phyloP scores from a whole-genome alignment of 805 yeast species.

The Candida nemodendra region DNA sequence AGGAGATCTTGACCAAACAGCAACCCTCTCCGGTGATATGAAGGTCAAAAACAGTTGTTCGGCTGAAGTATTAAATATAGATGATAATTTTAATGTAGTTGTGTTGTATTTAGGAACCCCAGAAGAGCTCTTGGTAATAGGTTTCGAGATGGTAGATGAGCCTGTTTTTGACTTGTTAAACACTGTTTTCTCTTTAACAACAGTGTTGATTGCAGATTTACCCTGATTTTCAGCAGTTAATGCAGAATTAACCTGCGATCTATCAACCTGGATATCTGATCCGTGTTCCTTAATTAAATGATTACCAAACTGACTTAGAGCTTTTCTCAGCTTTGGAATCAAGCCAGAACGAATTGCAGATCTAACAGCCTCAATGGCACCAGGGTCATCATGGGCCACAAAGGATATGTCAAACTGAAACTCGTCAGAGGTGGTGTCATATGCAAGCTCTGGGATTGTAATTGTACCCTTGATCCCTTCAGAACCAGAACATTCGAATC shows the following conservation, averaged over 20 bases:
- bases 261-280: conserved; percentile 82
- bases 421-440: conserved; percentile 84
- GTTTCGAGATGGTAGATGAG: conserved; percentile 10
- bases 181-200: conserved; percentile 29
- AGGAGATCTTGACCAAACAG: conserved; percentile 87
- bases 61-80: conserved; percentile 83
- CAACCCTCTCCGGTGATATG: conserved; percentile 70
- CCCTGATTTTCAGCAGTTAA: conserved; percentile 53
- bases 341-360: conserved; percentile 47
- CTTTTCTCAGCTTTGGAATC: conserved; percentile 66
- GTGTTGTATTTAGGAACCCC: conserved; percentile 71
- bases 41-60: conserved; percentile 80
- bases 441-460: conserved; percentile 87
- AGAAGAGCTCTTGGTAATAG: conserved; percentile 8
- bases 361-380: conserved; percentile 48
- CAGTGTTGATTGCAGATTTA: conserved; percentile 25
- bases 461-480: conserved; percentile 60
- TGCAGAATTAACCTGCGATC: conserved; percentile 57
- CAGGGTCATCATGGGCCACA: conserved; percentile 48
- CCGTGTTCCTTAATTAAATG: conserved; percentile 78
- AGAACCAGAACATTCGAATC: conserved; percentile 46
- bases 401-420: conserved; percentile 79
- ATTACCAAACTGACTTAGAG: conserved; percentile 65
- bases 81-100: conserved; percentile 70
- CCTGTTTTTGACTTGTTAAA: conserved; percentile 22